These are phyloP conservation scores for Annulohypoxylon nitens DNA, from an alignment of 495 filamentous ascomycete species.

Conservation along the genomic window DNA sequence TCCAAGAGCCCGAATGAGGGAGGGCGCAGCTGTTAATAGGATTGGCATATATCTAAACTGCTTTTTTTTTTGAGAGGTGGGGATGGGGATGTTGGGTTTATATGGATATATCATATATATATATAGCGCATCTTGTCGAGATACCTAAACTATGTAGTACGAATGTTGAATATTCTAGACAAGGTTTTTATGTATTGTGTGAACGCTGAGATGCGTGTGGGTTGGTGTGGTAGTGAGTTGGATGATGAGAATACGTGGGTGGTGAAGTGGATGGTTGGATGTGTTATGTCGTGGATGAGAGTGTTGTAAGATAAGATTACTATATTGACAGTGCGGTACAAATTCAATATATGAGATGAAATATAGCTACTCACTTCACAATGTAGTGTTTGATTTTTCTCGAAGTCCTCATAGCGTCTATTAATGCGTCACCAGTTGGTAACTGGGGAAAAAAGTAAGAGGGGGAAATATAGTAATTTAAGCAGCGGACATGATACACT, in stretches of 20 bases:
- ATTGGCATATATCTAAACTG: not conserved
- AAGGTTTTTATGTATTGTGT: not conserved
- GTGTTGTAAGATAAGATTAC: not conserved
- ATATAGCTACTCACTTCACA: too few species aligned
- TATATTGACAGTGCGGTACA: not conserved
- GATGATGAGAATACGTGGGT: not conserved
- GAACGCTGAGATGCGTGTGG: not conserved
- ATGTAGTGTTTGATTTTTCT: too few species aligned
- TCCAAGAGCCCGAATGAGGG: not conserved
- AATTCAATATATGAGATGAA: too few species aligned
- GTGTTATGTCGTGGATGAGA: not conserved
- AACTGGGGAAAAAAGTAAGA: too few species aligned
- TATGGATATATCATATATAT: slow-evolving; percentile 24
- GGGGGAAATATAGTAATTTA: not conserved
- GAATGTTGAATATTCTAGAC: not conserved
- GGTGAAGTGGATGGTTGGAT: not conserved
- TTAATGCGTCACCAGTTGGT: too few species aligned
- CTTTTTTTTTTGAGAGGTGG: slow-evolving; percentile 40
- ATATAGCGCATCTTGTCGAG: slow-evolving; percentile 22
- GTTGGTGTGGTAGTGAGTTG: not conserved
- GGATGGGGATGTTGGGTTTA: slow-evolving; percentile 2
- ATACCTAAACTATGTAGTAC: slow-evolving; percentile 14
- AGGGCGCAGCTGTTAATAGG: slow-evolving; percentile 19
- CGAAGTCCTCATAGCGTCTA: not conserved
- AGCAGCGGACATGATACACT: too few species aligned